A percentile compares a stretch with the other conserved stretches of the same genome.
Conservation (phyloP, 192 early-diverging fungal genomes). For the Backusella circina region DNA sequence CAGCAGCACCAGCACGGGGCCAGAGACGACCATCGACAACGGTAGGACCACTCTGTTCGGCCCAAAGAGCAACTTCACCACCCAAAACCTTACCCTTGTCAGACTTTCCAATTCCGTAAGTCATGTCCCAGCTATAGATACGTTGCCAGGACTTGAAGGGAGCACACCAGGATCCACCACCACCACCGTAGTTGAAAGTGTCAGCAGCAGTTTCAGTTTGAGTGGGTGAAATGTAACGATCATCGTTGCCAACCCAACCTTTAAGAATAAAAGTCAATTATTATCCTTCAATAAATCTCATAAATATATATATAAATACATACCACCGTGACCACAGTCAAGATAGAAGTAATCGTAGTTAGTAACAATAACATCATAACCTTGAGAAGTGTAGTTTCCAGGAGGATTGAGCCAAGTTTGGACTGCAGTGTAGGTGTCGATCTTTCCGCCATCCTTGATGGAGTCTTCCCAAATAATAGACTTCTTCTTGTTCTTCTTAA, state of each 20-base stretch:
- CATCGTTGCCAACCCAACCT: slow-evolving; percentile 62
- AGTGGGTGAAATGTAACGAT: slow-evolving; percentile 43
- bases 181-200: slow-evolving; percentile 39
- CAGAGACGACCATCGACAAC: slow-evolving; percentile 63
- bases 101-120: slow-evolving; percentile 45
- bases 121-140: slow-evolving; percentile 64
- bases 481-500: slow-evolving; percentile 27
- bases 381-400: slow-evolving; percentile 51
- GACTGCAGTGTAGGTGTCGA: slow-evolving; percentile 54
- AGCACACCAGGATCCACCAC: slow-evolving; percentile 65
- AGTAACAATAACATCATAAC: slow-evolving; percentile 62
- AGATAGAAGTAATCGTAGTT: slow-evolving; percentile 65
- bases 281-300: neutral
- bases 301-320: neutral
- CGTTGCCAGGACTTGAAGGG: slow-evolving; percentile 77
- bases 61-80: slow-evolving; percentile 68
- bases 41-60: slow-evolving; percentile 58
- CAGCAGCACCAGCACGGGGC: slow-evolving; percentile 64
- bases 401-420: slow-evolving; percentile 64
- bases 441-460: slow-evolving; percentile 37
- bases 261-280: neutral
- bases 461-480: slow-evolving; percentile 81
- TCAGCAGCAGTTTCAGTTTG: slow-evolving; percentile 23
- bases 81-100: slow-evolving; percentile 57
- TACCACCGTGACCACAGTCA: slow-evolving; percentile 68